Evolutionary conservation across 1,284 basidiomycete genomes (phyloP).

Genomic region (Bjerkandera adusta): DNA sequence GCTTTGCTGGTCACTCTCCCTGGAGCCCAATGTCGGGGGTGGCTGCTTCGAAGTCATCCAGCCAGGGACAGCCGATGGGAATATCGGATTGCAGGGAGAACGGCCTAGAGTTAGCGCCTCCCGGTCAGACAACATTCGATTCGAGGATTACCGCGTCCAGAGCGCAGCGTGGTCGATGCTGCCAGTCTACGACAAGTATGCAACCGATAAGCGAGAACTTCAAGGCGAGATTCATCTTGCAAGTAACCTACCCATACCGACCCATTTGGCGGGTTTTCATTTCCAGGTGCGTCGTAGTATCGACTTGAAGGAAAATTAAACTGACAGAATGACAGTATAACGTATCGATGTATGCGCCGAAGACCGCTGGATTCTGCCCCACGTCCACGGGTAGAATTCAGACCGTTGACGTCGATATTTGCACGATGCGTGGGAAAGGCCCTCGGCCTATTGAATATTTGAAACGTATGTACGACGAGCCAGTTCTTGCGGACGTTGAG

Average conservation of each 20-base stretch:
- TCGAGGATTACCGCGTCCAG: constrained; percentile 2
- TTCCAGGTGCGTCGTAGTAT: constrained; percentile 19
- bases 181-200: constrained; percentile 2
- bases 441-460: constrained; percentile 14
- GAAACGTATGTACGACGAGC: constrained; percentile 12
- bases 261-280: constrained; percentile 21
- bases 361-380: constrained; percentile 9
- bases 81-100: no score
- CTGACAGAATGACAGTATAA: constrained; percentile 10
- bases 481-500: no score
- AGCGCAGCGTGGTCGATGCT: constrained; percentile 20
- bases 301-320: background rate
- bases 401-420: constrained; percentile 13
- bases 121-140: no score
- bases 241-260: constrained; percentile 19
- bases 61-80: no score
- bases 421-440: constrained; percentile 12
- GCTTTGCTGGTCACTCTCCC: constrained; percentile 22
- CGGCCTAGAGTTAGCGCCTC: no score
- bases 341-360: constrained; percentile 11
- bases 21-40: constrained; percentile 6
- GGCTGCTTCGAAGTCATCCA: no score
- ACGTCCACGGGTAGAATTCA: constrained; percentile 2
- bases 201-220: constrained; percentile 15
- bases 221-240: constrained; percentile 27